Evolutionary conservation across 1,139 yeast species (phyloP).

Genomic region (Suhomyces wounanorum): DNA sequence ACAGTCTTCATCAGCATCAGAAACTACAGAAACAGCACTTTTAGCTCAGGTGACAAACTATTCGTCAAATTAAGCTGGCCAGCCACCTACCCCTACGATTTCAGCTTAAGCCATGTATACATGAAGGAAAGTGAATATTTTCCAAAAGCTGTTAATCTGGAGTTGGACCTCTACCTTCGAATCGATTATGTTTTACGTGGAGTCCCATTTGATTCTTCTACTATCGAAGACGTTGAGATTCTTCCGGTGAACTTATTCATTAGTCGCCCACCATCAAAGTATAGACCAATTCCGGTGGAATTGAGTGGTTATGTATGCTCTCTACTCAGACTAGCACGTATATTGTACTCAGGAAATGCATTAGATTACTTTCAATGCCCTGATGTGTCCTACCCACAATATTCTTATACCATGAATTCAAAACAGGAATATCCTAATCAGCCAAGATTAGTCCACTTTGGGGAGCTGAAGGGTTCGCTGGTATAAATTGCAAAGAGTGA

Average conservation of each 20-base stretch:
- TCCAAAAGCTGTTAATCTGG: not conserved
- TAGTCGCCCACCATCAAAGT: not conserved
- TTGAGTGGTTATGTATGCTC: not conserved
- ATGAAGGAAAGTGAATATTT: not conserved
- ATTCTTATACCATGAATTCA: not conserved
- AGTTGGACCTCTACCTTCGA: not conserved
- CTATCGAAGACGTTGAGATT: not conserved
- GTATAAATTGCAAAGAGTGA: no score
- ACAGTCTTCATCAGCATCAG: not conserved
- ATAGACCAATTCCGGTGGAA: not conserved
- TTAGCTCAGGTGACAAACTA: not conserved
- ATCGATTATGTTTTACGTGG: constrained; percentile 1
- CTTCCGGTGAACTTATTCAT: constrained; percentile 1
- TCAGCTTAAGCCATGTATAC: not conserved
- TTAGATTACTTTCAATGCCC: not conserved
- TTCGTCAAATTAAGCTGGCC: constrained; percentile 1
- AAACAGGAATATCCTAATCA: not conserved
- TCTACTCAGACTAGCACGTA: not conserved
- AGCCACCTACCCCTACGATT: not conserved
- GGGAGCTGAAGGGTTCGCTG: not conserved
- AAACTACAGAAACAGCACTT: not conserved
- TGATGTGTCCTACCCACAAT: not conserved
- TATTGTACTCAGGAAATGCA: not conserved
- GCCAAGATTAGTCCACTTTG: not conserved
- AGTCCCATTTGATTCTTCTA: not conserved